Evolutionary conservation across 495 filamentous ascomycete genomes (phyloP), one percentile per base, ranked within the genome.

Genomic region (Massariosphaeria phaeospora): DNA sequence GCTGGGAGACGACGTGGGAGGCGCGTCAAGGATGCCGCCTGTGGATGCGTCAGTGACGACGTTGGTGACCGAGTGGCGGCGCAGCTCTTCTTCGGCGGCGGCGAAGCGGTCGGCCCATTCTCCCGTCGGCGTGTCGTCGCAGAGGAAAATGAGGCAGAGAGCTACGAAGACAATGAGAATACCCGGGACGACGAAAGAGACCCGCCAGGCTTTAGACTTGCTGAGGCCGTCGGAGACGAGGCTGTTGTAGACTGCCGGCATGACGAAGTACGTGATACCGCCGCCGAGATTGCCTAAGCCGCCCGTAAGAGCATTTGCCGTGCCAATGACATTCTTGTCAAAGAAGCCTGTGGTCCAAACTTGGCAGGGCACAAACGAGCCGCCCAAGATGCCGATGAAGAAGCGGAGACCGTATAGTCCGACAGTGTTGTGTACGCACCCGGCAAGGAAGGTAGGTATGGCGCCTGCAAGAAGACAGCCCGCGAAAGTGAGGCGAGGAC

Each of bases 291-390:
- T 97, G 30, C 91, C 91, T 67, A 85, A 83, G 1, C 91, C 91
- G 44, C 80, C 91, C 11, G 89, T 84, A 1, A 97, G 71, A 7
- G 89, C 84, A 64, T 96, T 97, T 51, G 91, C 88, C 3, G 88
- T 88, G 29, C 91, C 91, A 20, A 97, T 87, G 15, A 96, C 80
- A 64, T 88, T 94, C 75, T 95, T 96, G 73, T 97, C 91, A 63
- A 93, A 95, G 75, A 91, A 96, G 1, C 86, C 90, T 0, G 91
- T 96, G 25, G 84, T 87, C 91, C 91, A 97, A 7, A 96, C 91
- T 61, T 95, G 91, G 68, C 91, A 96, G 1, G 91, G 91, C 2
- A 97, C 91, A 57, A 97, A 97, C 4, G 79, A 79, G 0, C 85
- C 91, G 26, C 91, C 91, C 1, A 97, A 78, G 49, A 97, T 95